Evolutionary conservation across 805 yeast genomes (phyloP).

Genomic region (Wickerhamiella slavikovae): DNA sequence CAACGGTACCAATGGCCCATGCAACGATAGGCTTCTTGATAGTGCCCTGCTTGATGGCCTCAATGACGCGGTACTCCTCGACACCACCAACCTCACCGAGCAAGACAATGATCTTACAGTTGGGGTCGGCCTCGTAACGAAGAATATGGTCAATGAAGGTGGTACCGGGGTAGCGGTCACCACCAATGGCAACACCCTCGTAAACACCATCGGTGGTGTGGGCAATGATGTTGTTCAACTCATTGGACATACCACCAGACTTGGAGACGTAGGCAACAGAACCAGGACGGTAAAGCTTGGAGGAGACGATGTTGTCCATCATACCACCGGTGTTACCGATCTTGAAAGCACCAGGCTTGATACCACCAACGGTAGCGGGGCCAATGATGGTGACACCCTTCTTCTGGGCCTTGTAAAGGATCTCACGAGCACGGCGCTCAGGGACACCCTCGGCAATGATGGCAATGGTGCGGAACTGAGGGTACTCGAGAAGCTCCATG

Average conservation of each 20-base stretch:
- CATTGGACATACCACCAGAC: conserved; percentile 30
- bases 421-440: conserved; percentile 29
- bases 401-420: conserved; percentile 22
- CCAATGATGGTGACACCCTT: conserved; percentile 28
- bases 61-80: conserved; percentile 52
- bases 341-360: conserved; percentile 29
- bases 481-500: conserved; percentile 26
- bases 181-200: conserved; percentile 50
- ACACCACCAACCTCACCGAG: conserved; percentile 58
- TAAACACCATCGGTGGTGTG: conserved; percentile 27
- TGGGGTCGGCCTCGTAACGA: conserved; percentile 41
- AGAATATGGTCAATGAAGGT: conserved; percentile 49
- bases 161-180: conserved; percentile 57
- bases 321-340: conserved; percentile 30
- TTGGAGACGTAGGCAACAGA: conserved; percentile 28
- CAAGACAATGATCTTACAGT: conserved; percentile 43
- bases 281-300: conserved; percentile 28
- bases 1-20: conserved; percentile 53
- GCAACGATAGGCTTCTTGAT: conserved; percentile 52
- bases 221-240: conserved; percentile 25
- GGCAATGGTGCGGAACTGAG: conserved; percentile 26
- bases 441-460: conserved; percentile 30
- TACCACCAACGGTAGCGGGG: conserved; percentile 29
- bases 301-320: conserved; percentile 30
- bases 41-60: conserved; percentile 40